Conservation (phyloP, 805 yeast species). For the Candida yuanshanica region DNA sequence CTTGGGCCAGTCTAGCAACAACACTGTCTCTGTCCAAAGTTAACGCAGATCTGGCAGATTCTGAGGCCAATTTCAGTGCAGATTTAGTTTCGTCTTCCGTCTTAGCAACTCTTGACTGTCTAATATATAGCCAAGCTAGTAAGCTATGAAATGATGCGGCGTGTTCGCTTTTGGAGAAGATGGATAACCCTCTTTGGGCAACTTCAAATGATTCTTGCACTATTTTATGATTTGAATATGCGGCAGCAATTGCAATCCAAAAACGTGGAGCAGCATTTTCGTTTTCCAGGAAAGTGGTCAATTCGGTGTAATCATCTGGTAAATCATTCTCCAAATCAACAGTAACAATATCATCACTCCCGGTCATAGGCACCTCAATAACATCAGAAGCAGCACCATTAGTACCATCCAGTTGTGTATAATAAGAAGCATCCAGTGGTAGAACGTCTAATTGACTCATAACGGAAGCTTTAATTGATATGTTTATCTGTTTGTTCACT, state of each 20-base stretch:
- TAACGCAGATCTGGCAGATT: constrained; percentile 42
- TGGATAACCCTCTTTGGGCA: constrained; percentile 8
- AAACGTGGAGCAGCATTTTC: constrained; percentile 71
- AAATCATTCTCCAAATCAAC: constrained; percentile 75
- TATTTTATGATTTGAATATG: constrained; percentile 62
- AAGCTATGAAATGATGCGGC: constrained; percentile 54
- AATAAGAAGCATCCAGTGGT: constrained; percentile 7
- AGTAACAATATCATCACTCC: constrained; percentile 78
- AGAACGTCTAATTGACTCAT: constrained; percentile 8
- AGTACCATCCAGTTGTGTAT: not conserved
- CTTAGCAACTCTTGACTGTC: constrained; percentile 31
- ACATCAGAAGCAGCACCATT: constrained; percentile 4
- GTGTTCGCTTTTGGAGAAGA: constrained; percentile 13
- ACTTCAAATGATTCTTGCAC: constrained; percentile 48
- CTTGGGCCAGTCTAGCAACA: constrained; percentile 57
- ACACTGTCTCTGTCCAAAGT: constrained; percentile 40
- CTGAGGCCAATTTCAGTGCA: constrained; percentile 36
- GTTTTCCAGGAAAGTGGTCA: constrained; percentile 69
- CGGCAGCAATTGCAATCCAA: constrained; percentile 82
- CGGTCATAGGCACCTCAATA: constrained; percentile 62
- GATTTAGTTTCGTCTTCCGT: constrained; percentile 23
- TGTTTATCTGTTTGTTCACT: not conserved
- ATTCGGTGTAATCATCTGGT: constrained; percentile 85
- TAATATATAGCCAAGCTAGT: constrained; percentile 68
- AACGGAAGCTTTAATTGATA: not conserved